Conservation (phyloP, 352 stramenopile species). For the Pythium apleroticum region DNA sequence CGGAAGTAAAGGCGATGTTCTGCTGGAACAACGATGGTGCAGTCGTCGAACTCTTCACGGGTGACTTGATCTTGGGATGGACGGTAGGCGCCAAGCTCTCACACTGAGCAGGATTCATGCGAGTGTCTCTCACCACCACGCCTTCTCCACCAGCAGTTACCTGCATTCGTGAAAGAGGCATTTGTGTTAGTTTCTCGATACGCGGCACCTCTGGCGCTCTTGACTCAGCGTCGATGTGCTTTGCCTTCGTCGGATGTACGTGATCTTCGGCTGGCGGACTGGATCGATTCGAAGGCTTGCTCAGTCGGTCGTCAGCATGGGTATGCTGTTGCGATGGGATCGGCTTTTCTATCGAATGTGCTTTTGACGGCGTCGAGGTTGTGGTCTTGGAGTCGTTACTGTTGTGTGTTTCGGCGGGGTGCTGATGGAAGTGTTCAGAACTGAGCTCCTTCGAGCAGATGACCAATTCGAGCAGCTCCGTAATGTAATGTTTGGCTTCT, state of each 20-base stretch:
- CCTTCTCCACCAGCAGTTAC: not conserved
- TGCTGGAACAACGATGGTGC: not conserved
- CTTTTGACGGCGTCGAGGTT: not conserved
- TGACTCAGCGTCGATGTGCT: not conserved
- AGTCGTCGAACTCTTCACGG: not conserved
- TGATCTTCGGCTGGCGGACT: not conserved
- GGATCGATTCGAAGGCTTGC: not conserved
- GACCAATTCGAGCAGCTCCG: constrained; percentile 81
- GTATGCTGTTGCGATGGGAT: not conserved
- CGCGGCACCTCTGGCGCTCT: not conserved
- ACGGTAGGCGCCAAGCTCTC: not conserved
- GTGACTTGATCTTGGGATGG: not conserved
- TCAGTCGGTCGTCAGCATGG: not conserved
- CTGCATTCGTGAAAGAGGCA: not conserved
- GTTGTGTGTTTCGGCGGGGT: not conserved
- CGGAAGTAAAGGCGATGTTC: not conserved
- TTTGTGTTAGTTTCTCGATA: not conserved
- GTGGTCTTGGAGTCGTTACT: not conserved
- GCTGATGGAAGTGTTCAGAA: not conserved
- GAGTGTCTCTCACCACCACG: not conserved
- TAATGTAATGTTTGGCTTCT: constrained; percentile 82
- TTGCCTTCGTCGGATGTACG: not conserved
- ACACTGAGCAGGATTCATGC: not conserved
- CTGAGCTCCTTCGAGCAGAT: constrained; percentile 43
- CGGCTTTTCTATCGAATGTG: not conserved